phyloP scores from a whole-genome alignment of 2,329 filamentous ascomycete genomes.

The Fusarium torulosum region DNA sequence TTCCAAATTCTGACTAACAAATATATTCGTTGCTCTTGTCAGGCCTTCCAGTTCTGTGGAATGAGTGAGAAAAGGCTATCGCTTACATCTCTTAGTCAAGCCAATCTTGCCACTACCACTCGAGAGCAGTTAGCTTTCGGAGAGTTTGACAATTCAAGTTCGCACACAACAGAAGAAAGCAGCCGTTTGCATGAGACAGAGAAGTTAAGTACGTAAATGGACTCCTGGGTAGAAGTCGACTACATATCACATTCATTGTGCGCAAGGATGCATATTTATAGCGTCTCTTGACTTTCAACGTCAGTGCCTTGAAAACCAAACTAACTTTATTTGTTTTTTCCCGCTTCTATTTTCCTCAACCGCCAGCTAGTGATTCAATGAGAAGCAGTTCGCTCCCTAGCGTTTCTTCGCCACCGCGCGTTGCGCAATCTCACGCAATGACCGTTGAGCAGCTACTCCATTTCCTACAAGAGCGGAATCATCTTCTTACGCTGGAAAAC shows the following conservation, averaged over 20 bases:
- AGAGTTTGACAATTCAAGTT: neutral
- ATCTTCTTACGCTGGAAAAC: constrained; percentile 4
- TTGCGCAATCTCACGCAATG: neutral
- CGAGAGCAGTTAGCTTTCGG: too few relatives aligned
- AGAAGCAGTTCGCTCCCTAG: constrained; percentile 4
- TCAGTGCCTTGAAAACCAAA: constrained; percentile 1
- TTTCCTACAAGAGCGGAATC: constrained; percentile 8
- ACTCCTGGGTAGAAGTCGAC: neutral
- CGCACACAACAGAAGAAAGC: neutral
- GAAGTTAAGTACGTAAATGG: constrained; percentile 2
- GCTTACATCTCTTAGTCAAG: neutral
- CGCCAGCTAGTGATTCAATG: neutral
- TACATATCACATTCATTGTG: constrained; percentile 1
- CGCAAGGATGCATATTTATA: neutral
- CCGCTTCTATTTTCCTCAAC: neutral
- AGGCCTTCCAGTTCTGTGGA: too few relatives aligned
- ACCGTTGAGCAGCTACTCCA: constrained; percentile 7
- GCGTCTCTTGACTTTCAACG: neutral
- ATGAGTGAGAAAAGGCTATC: too few relatives aligned
- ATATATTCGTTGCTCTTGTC: too few relatives aligned
- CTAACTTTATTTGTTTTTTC: neutral
- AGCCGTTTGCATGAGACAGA: neutral
- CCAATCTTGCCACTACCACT: neutral
- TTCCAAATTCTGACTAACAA: too few relatives aligned
- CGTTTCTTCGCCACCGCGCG: constrained; percentile 4